A percentile compares a stretch with the other conserved stretches of the same genome.
These are phyloP conservation scores for Clonostachys sp. DNA, from an alignment of 2,329 filamentous ascomycete genomes.

Conservation along the genomic window DNA sequence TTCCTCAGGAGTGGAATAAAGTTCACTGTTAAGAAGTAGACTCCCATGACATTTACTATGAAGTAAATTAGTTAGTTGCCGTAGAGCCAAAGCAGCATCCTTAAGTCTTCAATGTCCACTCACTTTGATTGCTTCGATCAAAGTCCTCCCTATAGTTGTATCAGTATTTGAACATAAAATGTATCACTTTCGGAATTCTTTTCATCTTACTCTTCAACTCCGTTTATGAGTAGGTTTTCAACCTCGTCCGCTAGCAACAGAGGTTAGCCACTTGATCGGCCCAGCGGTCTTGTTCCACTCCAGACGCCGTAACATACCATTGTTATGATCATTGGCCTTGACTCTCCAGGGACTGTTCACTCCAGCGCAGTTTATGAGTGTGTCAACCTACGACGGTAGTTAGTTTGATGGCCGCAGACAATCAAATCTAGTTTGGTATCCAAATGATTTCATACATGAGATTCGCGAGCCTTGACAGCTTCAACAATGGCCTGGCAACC, in stretches of 20 bases:
- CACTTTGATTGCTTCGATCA: slow-evolving; percentile 4
- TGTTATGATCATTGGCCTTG: slow-evolving; percentile 7
- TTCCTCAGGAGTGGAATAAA: slow-evolving; percentile 17
- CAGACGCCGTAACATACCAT: slow-evolving; percentile 3
- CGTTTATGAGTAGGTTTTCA: slow-evolving; percentile 9
- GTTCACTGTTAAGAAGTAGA: slow-evolving; percentile 16
- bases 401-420: background rate
- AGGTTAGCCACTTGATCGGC: too few species aligned
- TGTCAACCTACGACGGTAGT: slow-evolving; percentile 10
- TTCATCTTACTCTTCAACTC: slow-evolving; percentile 7
- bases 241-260: slow-evolving; percentile 7
- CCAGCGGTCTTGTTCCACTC: too few species aligned
- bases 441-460: slow-evolving; percentile 6
- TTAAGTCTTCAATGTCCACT: slow-evolving; percentile 1
- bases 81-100: background rate
- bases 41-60: slow-evolving; percentile 17
- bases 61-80: background rate
- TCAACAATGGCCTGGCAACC: slow-evolving; percentile 15
- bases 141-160: slow-evolving; percentile 1
- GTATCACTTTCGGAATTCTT: background rate
- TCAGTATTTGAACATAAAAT: background rate
- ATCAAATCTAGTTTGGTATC: background rate
- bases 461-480: slow-evolving; percentile 10
- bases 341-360: slow-evolving; percentile 12
- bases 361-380: slow-evolving; percentile 17